Conservation (phyloP, 257 asterid species). For the Capsicum pubescens region DNA sequence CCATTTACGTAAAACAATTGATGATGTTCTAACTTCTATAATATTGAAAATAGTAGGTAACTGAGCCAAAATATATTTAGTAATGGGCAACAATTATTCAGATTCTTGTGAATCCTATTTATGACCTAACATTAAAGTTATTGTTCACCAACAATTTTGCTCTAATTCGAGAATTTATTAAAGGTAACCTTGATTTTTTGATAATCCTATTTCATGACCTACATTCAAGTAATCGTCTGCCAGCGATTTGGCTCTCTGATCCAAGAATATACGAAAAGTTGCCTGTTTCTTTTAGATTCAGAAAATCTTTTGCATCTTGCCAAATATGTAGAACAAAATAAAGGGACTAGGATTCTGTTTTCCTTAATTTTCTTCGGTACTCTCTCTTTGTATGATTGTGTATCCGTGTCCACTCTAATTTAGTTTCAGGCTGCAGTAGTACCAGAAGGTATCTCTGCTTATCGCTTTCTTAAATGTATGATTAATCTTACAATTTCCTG, state of each 20-base stretch:
- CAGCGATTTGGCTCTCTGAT: not conserved
- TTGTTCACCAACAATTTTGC: not conserved
- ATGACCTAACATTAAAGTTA: not conserved
- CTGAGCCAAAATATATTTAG: not conserved
- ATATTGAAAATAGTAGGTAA: not conserved
- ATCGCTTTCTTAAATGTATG: not conserved
- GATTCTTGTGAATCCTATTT: not conserved
- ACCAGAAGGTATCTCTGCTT: not conserved
- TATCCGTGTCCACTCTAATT: not conserved
- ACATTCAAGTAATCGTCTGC: not conserved
- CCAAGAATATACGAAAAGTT: not conserved
- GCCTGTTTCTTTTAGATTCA: not conserved
- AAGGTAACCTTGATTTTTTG: not conserved
- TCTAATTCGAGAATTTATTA: not conserved
- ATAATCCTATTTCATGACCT: not conserved
- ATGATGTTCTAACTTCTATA: not conserved
- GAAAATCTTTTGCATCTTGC: not conserved
- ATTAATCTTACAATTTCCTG: constrained; percentile 18
- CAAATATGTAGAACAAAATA: not conserved
- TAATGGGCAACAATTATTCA: not conserved
- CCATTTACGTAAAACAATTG: not conserved
- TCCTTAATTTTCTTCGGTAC: not conserved
- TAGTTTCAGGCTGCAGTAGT: not conserved
- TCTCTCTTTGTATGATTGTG: not conserved
- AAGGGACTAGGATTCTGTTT: not conserved